Evolutionary conservation across 768 basidiomycete species (phyloP).

Genomic region (Clathrus columnatus): DNA sequence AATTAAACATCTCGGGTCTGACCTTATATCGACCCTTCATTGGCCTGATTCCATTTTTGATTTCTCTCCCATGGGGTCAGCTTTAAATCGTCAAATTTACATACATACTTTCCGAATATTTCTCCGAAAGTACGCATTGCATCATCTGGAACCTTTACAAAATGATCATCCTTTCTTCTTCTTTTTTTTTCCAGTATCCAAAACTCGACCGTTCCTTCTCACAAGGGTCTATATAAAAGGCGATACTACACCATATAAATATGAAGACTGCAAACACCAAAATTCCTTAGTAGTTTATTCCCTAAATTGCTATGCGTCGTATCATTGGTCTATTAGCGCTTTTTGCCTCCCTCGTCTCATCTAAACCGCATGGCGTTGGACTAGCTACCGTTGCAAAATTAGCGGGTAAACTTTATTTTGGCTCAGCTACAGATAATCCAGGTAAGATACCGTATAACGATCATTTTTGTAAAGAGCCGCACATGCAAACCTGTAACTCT

Average conservation of each 20-base stretch:
- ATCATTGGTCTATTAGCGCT: neutral
- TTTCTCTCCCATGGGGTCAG: neutral
- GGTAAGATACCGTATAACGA: neutral
- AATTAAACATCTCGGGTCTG: too few relatives aligned
- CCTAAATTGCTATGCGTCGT: too few relatives aligned
- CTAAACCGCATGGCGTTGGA: constrained; percentile 13
- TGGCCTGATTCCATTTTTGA: neutral
- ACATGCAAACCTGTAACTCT: constrained; percentile 23
- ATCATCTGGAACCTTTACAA: too few relatives aligned
- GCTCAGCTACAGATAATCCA: constrained; percentile 40
- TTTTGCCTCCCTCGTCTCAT: neutral
- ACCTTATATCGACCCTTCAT: neutral
- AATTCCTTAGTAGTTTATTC: too few relatives aligned
- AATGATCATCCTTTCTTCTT: neutral
- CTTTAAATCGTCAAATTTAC: neutral
- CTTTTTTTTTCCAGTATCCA: too few relatives aligned
- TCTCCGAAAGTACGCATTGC: too few relatives aligned
- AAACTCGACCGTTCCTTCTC: too few relatives aligned
- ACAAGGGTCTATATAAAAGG: too few relatives aligned
- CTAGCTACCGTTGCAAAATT: constrained; percentile 30
- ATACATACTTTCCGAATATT: neutral
- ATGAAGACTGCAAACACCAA: too few relatives aligned
- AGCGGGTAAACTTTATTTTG: constrained; percentile 39
- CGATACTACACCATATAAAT: too few relatives aligned
- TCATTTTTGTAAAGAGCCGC: constrained; percentile 11